Evolutionary conservation across 768 basidiomycete genomes (phyloP), one percentile per base, ranked within the genome.

Genomic region (Macrolepiota fuliginosa): DNA sequence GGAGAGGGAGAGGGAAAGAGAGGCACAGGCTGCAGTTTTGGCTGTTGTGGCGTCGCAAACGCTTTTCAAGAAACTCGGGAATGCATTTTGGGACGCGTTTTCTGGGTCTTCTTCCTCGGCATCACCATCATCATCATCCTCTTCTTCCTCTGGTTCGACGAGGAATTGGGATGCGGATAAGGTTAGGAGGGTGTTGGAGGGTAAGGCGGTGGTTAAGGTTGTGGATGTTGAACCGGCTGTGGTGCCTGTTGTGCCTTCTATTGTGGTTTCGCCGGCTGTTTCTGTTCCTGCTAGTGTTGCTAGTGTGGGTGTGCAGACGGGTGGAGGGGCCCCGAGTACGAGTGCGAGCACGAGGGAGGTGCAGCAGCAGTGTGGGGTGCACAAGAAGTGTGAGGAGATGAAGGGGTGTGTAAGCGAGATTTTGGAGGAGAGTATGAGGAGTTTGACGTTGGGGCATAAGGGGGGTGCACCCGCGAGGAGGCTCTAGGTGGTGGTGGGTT

Each of bases 41-140:
- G 92, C 92, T 11, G 82, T 84, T n/a, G 78, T 92, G 64, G 92
- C 91, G 9, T 84, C 85, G 50, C 88, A 92, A 75, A 94, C 93
- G 0, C 75, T 96, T 32, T 65, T 91, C 55, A 75, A 78, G 68
- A 87, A 86, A 68, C 79, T 95, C 35, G 87, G 90, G 4, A 71
- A 77, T 22, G 91, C 92, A 47, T 94, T 95, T 76, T 91, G 92
- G 90, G 92, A 93, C 64, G 94, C 94, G 15, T 95, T 95, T 74
- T 81, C 87, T n/a, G 88, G 87, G 0, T 61, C 72, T 17, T 70
- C 74, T 35, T 54, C 69, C 3, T 62, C n/a, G n/a, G n/a, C n/a
- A n/a, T n/a, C n/a, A n/a, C n/a, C n/a, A n/a, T n/a, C n/a, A n/a
- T n/a, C n/a, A n/a, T n/a, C n/a, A n/a, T n/a, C n/a, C n/a, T n/a